A percentile compares a stretch with the other conserved stretches of the same genome.
Evolutionary conservation across 352 stramenopile genomes (phyloP).

Genomic region (Globisporangium camurandrum): DNA sequence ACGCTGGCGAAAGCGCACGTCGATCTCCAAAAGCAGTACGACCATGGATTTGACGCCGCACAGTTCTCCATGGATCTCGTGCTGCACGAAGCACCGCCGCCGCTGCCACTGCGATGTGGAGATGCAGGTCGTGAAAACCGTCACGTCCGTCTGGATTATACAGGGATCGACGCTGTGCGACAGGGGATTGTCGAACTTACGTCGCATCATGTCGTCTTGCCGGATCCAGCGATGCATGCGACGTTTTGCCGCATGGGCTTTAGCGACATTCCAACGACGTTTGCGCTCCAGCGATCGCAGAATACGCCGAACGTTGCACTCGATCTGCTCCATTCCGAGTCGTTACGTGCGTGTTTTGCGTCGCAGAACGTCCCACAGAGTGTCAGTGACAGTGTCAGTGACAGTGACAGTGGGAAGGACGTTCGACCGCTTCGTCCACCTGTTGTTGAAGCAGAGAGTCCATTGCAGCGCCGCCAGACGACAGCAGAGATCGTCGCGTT

Average conservation of each 20-base stretch:
- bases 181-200: constrained; percentile 77
- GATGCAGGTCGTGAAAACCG: constrained; percentile 17
- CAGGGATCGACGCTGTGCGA: constrained; percentile 51
- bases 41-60: constrained; percentile 75
- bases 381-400: too few species aligned
- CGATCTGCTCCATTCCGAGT: constrained; percentile 63
- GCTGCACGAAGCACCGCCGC: constrained; percentile 38
- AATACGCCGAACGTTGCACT: constrained; percentile 72
- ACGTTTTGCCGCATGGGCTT: constrained; percentile 82
- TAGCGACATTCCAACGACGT: constrained; percentile 60
- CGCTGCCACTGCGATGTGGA: constrained; percentile 3
- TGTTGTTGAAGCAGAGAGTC: too few species aligned
- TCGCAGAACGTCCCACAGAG: too few species aligned
- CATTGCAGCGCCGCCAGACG: constrained; percentile 36
- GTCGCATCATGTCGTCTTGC: constrained; percentile 68
- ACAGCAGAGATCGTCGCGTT: constrained; percentile 70
- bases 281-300: constrained; percentile 68
- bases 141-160: constrained; percentile 51
- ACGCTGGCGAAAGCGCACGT: constrained; percentile 66
- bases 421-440: too few species aligned
- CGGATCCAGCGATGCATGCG: constrained; percentile 70
- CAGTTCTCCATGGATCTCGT: constrained; percentile 76
- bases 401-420: too few species aligned
- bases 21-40: constrained; percentile 84
- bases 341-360: constrained; percentile 42